Evolutionary conservation across 225 moss, liverwort and hornwort species (phyloP).

Genomic region (Asterella californica): DNA sequence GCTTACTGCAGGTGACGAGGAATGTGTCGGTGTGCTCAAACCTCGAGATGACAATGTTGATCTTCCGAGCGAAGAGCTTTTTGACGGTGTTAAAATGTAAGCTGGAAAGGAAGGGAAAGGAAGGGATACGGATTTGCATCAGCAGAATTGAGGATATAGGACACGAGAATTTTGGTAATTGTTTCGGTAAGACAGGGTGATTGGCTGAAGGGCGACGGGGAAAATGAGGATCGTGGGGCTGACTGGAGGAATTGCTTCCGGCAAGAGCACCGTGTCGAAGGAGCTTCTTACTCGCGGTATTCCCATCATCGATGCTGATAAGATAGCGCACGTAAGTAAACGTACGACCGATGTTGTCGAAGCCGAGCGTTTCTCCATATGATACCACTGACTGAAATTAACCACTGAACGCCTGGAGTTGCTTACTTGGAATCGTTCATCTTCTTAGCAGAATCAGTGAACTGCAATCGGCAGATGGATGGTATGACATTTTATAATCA

Average conservation of each 20-base stretch:
- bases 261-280: constrained; percentile 81
- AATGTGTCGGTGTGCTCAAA: too few relatives aligned
- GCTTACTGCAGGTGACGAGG: too few relatives aligned
- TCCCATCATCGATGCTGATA: constrained; percentile 80
- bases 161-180: background rate
- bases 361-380: background rate
- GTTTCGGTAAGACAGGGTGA: background rate
- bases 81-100: too few relatives aligned
- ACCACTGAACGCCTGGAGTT: background rate
- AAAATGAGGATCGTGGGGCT: constrained; percentile 88
- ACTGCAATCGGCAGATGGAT: background rate
- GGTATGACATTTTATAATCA: background rate
- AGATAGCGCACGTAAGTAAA: constrained; percentile 59
- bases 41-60: too few relatives aligned
- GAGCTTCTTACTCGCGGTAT: constrained; percentile 56
- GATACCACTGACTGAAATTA: too few relatives aligned
- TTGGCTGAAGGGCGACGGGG: background rate
- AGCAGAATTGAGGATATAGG: background rate
- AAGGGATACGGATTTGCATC: background rate
- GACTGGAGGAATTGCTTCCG: constrained; percentile 86
- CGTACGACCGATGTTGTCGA: background rate
- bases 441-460: background rate
- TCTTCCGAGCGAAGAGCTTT: too few relatives aligned
- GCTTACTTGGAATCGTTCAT: background rate
- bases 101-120: background rate